A percentile compares a stretch with the other conserved stretches of the same genome.
phyloP scores from a whole-genome alignment of 768 basidiomycete species.

The Calocybe indica region DNA sequence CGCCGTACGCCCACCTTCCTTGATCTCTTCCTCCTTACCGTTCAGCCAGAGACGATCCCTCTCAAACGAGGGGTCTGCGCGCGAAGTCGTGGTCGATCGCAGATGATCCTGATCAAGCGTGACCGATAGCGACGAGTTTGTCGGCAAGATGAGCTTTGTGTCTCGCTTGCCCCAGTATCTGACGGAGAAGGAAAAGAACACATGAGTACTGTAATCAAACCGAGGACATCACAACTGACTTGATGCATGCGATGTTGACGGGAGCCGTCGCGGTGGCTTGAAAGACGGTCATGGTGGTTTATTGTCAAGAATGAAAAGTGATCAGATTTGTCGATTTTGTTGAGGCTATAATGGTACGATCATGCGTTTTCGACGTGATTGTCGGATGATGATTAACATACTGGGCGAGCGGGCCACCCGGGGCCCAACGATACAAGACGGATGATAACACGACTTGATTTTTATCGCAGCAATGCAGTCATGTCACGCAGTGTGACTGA shows the following conservation, averaged over 20 bases:
- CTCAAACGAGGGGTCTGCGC: constrained; percentile 69
- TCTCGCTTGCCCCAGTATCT: constrained; percentile 99
- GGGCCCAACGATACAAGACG: too few relatives aligned
- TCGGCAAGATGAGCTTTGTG: constrained; percentile 90
- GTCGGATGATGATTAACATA: constrained; percentile 9
- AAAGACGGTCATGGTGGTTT: constrained; percentile 49
- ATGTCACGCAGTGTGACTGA: too few relatives aligned
- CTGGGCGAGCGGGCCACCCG: too few relatives aligned
- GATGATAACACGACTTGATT: too few relatives aligned
- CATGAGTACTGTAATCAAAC: constrained; percentile 1
- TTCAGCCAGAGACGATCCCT: constrained; percentile 92
- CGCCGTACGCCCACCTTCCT: constrained; percentile 65
- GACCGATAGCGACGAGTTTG: constrained; percentile 97
- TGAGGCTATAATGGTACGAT: constrained; percentile 5
- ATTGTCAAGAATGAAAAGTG: constrained; percentile 8
- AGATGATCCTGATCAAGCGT: constrained; percentile 97
- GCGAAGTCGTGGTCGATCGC: constrained; percentile 88
- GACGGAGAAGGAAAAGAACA: constrained; percentile 3
- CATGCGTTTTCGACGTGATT: constrained; percentile 4
- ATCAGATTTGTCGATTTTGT: constrained; percentile 1
- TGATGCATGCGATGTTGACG: constrained; percentile 98
- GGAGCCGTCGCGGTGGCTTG: constrained; percentile 90
- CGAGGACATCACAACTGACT: constrained; percentile 41
- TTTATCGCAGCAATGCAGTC: too few relatives aligned
- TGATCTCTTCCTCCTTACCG: constrained; percentile 87